These are phyloP conservation scores for Boletus sp. DNA, from an alignment of 1,284 basidiomycete genomes.

Conservation along the genomic window DNA sequence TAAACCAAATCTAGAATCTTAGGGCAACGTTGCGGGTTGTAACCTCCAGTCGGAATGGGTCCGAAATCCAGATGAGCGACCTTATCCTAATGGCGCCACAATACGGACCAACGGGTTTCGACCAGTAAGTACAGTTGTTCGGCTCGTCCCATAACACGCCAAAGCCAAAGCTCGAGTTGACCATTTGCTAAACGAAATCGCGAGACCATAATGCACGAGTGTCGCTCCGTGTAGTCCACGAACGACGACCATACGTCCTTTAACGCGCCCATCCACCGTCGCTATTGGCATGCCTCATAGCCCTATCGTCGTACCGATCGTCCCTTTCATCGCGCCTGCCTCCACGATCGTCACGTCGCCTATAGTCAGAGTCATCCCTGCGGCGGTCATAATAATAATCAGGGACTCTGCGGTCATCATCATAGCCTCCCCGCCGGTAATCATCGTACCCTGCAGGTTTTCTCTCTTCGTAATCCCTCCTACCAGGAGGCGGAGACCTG, in stretches of 20 bases:
- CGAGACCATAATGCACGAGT: conserved; percentile 45
- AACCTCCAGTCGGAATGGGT: conserved; percentile 18
- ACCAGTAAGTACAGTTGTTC: conserved; percentile 42
- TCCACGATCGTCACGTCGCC: conserved; percentile 60
- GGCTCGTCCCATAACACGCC: conserved; percentile 39
- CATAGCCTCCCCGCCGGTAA: conserved; percentile 66
- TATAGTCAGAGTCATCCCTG: conserved; percentile 63
- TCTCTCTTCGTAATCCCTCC: conserved; percentile 74
- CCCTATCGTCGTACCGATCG: conserved; percentile 70
- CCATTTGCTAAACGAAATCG: conserved; percentile 38
- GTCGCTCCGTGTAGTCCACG: conserved; percentile 43
- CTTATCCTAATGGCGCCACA: conserved; percentile 33
- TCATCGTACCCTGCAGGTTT: conserved; percentile 85
- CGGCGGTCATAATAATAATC: conserved; percentile 77
- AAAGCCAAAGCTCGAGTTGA: conserved; percentile 40
- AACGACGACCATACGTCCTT: conserved; percentile 41
- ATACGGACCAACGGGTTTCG: conserved; percentile 39
- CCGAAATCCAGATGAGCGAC: conserved; percentile 32
- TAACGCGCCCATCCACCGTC: conserved; percentile 70
- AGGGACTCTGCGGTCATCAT: conserved; percentile 74
- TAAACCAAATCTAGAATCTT: conserved; percentile 21
- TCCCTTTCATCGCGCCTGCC: conserved; percentile 76
- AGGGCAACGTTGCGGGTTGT: conserved; percentile 7
- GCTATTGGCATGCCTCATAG: conserved; percentile 67
- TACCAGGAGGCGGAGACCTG: conserved; percentile 70